Evolutionary conservation across 78 protist genomes (phyloP), one percentile per base, ranked within the genome.

Genomic region (Trichosphaerium sp.): DNA sequence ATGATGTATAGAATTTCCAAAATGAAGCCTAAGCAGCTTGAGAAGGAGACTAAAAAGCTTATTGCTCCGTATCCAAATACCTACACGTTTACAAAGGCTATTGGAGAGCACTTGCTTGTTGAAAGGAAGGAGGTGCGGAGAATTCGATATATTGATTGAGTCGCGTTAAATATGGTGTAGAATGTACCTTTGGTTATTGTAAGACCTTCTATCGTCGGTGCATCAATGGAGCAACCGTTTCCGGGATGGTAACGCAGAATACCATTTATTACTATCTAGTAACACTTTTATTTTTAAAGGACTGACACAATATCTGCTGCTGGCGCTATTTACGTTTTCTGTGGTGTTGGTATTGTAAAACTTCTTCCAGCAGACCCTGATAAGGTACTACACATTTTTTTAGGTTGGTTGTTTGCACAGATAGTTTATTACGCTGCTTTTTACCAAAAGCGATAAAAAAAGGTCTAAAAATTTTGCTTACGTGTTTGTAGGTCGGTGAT

Each of bases 191-290:
- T 88, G 59, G 65, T 67, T 75, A 75, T 83, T 65, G 52, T 83
- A 31, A 64, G 92, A n/a, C 92, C 92, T 37, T 55, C 88, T 15
- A 88, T 88, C 74, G 60, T 88, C 71, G 92, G 88, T 28, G 71
- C 80, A 40, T 39, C 86, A 1, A 40, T 49, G 39, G 52, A 26
- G 41, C 89, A 82, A 63, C 92, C 92, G 29, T 48, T 62, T 11
- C 84, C 88, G 18, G 88, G 92, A 28, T 88, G 88, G 88, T n/a
- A n/a, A n/a, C n/a, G n/a, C n/a, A n/a, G n/a, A n/a, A n/a, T n/a
- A n/a, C n/a, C n/a, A n/a, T n/a, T n/a, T n/a, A n/a, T n/a, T n/a
- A n/a, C n/a, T n/a, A n/a, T n/a, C n/a, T n/a, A n/a, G n/a, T n/a
- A n/a, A n/a, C n/a, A n/a, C n/a, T n/a, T n/a, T n/a, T n/a, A n/a